Evolutionary conservation across 805 yeast genomes (phyloP), one percentile per base, ranked within the genome.

Genomic region (Lachancea lanzarotensis): DNA sequence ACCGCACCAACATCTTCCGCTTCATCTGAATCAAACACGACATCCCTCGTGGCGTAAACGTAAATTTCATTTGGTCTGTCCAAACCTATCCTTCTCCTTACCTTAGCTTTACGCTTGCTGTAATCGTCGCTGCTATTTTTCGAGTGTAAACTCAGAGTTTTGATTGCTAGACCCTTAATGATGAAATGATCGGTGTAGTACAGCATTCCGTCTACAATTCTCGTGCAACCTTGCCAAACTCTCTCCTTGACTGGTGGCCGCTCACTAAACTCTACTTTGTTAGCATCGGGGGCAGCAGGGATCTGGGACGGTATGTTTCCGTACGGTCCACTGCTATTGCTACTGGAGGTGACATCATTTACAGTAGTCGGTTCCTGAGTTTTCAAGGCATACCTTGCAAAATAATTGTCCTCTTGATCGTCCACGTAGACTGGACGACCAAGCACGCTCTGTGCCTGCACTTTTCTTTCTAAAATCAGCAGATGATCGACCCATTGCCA

Each of bases 401-500:
- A 55, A 25, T 53, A 54, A 32, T 56, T 59, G 42, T 54, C 53
- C 40, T 52, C 52, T 42, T 65, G 63, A 43, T 81, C 88, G 45
- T 83, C 90, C 50, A 82, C 91, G 57, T 78, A 82, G 36, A 84
- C 76, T 15, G 80, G 79, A 48, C 95, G 68, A 1, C 95, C 95
- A 33, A 87, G 60, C 4, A 85, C 75, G 7, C 91, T 86, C 47
- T 79, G 81, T 35, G 79, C 78, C 53, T 84, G 90, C 43, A 74
- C 73, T 13, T 67, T 67, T 50, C 77, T 75, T 64, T 79, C 80
- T 34, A 82, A 61, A 11, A 74, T 68, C 41, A 75, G 74, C 45
- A 82, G 71, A 50, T 84, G 71, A 56, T 83, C 84, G 49, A 84
- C 74, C 91, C 95, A 87, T 62, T 85, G 95, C 93, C 95, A 84